Percentiles rank a stretch among this genome's conserved stretches.
Evolutionary conservation across 371 early-diverging fungal genomes (phyloP).

Genomic region (Amoeboradix gromovi): DNA sequence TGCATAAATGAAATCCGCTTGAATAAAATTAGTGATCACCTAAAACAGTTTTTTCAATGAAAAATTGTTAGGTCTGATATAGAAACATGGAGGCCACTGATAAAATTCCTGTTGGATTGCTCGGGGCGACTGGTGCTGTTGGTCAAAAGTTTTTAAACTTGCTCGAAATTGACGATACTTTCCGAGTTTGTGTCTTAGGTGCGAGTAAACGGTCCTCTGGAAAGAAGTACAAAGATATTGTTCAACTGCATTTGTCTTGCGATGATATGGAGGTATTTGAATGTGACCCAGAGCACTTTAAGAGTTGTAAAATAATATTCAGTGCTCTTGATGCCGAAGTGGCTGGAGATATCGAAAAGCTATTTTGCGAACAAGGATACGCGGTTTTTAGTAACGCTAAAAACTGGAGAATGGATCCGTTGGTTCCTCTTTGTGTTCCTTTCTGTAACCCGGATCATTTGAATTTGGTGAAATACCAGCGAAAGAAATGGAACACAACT

Average conservation of each 20-base stretch:
- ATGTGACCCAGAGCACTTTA: constrained; percentile 49
- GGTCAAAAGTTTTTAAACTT: constrained; percentile 83
- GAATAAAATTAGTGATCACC: too few species aligned
- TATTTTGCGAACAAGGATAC: constrained; percentile 43
- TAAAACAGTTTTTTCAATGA: too few species aligned
- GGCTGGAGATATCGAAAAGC: constrained; percentile 52
- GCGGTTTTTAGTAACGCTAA: constrained; percentile 80
- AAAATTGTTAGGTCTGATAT: too few species aligned
- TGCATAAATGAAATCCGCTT: too few species aligned
- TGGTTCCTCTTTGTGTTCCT: constrained; percentile 72
- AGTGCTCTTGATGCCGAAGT: constrained; percentile 71
- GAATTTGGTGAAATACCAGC: constrained; percentile 31
- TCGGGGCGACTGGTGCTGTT: constrained; percentile 91
- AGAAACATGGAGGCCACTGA: too few species aligned
- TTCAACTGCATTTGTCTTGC: constrained; percentile 44
- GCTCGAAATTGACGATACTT: constrained; percentile 51
- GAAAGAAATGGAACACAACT: constrained; percentile 21
- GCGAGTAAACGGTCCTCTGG: constrained; percentile 74
- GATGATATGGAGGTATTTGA: constrained; percentile 30
- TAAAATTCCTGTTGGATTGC: constrained; percentile 42
- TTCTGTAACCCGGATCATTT: constrained; percentile 62
- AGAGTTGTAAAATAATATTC: constrained; percentile 57
- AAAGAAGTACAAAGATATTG: constrained; percentile 38
- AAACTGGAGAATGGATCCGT: constrained; percentile 59
- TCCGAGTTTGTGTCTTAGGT: constrained; percentile 54